Percentiles rank a stretch among this genome's conserved stretches.
Conservation (phyloP, 495 filamentous ascomycete genomes). For the Niebla homalea region DNA sequence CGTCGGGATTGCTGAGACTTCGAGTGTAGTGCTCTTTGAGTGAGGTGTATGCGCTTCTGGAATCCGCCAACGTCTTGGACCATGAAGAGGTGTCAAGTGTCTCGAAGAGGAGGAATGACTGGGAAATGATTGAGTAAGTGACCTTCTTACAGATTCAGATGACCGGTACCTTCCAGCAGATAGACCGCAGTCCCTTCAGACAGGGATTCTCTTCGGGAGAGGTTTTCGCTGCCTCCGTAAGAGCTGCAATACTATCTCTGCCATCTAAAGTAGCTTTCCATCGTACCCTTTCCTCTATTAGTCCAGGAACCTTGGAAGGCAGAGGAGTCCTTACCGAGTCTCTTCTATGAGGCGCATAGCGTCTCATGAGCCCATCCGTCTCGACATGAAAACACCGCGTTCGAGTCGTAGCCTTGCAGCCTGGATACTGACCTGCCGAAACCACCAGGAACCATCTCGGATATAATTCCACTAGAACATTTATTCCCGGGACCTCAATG, state of each 20-base stretch:
- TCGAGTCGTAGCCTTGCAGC: no score
- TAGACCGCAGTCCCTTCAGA: constrained; percentile 61
- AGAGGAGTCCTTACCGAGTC: constrained; percentile 33
- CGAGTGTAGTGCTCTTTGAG: constrained; percentile 61
- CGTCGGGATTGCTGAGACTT: constrained; percentile 69
- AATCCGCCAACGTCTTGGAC: constrained; percentile 49
- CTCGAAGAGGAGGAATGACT: constrained; percentile 75
- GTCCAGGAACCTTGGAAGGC: background rate
- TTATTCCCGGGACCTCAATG: no score
- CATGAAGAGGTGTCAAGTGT: constrained; percentile 53
- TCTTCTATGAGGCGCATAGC: constrained; percentile 52
- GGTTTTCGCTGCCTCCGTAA: constrained; percentile 50
- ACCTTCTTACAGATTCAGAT: background rate
- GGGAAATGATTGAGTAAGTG: constrained; percentile 8
- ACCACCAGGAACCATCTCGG: no score
- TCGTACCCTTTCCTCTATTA: constrained; percentile 21
- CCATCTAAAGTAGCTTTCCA: constrained; percentile 55
- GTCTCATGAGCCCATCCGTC: background rate
- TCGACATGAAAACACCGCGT: no score
- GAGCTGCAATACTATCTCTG: constrained; percentile 44
- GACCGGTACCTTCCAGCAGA: constrained; percentile 76
- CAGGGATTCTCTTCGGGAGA: constrained; percentile 47
- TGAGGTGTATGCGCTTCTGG: constrained; percentile 59
- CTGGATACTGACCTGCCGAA: no score
- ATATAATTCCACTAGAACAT: no score